phyloP scores from a whole-genome alignment of 1,139 yeast species.

The Suhomyces panamericanus region DNA sequence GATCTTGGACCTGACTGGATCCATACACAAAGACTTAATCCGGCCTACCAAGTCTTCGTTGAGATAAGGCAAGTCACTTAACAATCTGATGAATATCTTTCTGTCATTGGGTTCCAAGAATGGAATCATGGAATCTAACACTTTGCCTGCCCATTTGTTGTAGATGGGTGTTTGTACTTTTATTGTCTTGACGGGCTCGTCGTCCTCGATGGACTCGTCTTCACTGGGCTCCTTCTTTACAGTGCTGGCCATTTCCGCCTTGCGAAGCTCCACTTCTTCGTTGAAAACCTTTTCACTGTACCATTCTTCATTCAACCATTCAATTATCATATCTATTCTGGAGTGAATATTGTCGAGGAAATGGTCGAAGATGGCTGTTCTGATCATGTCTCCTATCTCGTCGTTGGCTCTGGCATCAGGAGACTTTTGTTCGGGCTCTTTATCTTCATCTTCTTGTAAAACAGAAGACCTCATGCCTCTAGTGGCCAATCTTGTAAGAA shows the following conservation, averaged over 20 bases:
- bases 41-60: slow-evolving; percentile 59
- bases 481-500: slow-evolving; percentile 77
- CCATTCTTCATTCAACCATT: slow-evolving; percentile 98
- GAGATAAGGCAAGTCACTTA: slow-evolving; percentile 84
- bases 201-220: slow-evolving; percentile 11
- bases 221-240: slow-evolving; percentile 19
- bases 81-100: slow-evolving; percentile 72
- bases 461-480: slow-evolving; percentile 59
- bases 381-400: slow-evolving; percentile 57
- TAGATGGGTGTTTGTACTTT: slow-evolving; percentile 48
- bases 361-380: slow-evolving; percentile 71
- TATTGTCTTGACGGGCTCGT: slow-evolving; percentile 13
- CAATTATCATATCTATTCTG: slow-evolving; percentile 75
- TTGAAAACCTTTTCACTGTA: slow-evolving; percentile 60
- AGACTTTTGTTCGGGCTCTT: slow-evolving; percentile 7
- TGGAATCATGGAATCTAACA: slow-evolving; percentile 80
- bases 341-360: slow-evolving; percentile 72
- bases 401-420: slow-evolving; percentile 24
- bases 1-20: slow-evolving; percentile 76
- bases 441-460: slow-evolving; percentile 14
- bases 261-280: slow-evolving; percentile 25
- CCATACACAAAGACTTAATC: slow-evolving; percentile 74
- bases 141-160: slow-evolving; percentile 65
- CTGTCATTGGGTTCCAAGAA: slow-evolving; percentile 79
- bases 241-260: slow-evolving; percentile 16